Conservation (phyloP, 2,329 filamentous ascomycete species). For the Balansia obtecta region DNA sequence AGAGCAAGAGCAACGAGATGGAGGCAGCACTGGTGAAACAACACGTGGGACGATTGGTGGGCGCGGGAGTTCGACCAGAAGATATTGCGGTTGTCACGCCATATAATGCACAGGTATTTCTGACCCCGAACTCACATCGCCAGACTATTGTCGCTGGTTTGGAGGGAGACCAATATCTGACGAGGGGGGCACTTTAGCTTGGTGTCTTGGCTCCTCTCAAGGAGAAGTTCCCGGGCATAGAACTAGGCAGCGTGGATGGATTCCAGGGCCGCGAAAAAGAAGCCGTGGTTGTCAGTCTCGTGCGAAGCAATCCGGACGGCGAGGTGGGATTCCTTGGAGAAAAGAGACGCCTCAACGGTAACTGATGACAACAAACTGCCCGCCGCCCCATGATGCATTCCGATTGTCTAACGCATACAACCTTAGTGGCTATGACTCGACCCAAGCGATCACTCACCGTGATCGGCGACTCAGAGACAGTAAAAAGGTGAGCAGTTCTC, state of each 20-base stretch:
- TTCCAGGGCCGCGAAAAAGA: slow-evolving; percentile 98
- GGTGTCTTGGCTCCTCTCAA: slow-evolving; percentile 70
- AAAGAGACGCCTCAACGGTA: slow-evolving; percentile 85
- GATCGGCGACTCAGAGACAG: slow-evolving; percentile 88
- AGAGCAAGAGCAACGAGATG: slow-evolving; percentile 84
- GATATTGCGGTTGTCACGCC: slow-evolving; percentile 92
- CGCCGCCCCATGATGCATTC: not conserved
- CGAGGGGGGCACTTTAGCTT: slow-evolving; percentile 35
- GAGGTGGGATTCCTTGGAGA: slow-evolving; percentile 92
- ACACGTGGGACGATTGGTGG: slow-evolving; percentile 67
- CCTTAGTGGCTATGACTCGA: slow-evolving; percentile 92
- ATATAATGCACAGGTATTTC: slow-evolving; percentile 75
- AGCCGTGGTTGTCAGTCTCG: slow-evolving; percentile 84
- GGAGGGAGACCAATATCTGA: slow-evolving; percentile 2
- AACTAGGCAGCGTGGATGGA: slow-evolving; percentile 92
- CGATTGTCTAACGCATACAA: not conserved
- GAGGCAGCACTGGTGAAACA: slow-evolving; percentile 70
- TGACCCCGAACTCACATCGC: not conserved
- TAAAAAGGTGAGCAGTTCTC: slow-evolving; percentile 57
- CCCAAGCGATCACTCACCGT: slow-evolving; percentile 83
- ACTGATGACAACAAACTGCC: slow-evolving; percentile 14
- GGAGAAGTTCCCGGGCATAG: slow-evolving; percentile 69
- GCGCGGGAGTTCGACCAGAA: slow-evolving; percentile 64
- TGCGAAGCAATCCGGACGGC: slow-evolving; percentile 73
- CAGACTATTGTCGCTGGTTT: not conserved